Evolutionary conservation across 257 asterid species (phyloP).

Genomic region (Gynochthodes officinalis): DNA sequence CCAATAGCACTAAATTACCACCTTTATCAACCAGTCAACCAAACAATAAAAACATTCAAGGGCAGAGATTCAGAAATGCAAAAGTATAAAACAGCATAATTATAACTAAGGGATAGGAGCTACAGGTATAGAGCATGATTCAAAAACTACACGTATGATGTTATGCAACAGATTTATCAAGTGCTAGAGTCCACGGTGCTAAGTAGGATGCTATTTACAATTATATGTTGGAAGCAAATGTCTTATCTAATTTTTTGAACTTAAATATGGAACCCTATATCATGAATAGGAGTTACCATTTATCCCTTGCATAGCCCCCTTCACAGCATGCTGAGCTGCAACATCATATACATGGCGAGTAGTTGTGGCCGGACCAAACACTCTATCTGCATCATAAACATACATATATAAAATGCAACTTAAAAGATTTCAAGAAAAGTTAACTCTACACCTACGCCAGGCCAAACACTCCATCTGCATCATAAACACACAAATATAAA

Average conservation of each 20-base stretch:
- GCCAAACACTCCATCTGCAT: too few relatives aligned
- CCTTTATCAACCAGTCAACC: conserved; percentile 1
- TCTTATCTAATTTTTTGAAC: background rate
- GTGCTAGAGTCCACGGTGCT: background rate
- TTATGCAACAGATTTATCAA: background rate
- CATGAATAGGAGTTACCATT: conserved; percentile 44
- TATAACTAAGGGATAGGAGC: background rate
- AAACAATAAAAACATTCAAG: background rate
- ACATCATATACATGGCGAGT: conserved; percentile 82
- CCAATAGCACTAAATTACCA: background rate
- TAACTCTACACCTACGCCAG: background rate
- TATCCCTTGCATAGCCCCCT: conserved; percentile 83
- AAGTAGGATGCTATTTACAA: conserved; percentile 1
- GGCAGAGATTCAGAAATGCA: background rate
- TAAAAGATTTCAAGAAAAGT: background rate
- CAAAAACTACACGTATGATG: background rate
- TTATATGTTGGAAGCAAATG: background rate
- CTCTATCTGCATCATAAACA: conserved; percentile 46
- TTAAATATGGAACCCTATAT: background rate
- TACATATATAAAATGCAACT: background rate
- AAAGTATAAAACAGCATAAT: background rate
- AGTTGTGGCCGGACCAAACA: conserved; percentile 95
- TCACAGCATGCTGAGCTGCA: conserved; percentile 77
- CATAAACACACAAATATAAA: too few relatives aligned
- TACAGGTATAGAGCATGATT: background rate